Percentiles rank a stretch among this genome's conserved stretches.
These are phyloP conservation scores for Fusarium sambucinum DNA, from an alignment of 2,329 filamentous ascomycete genomes.

Conservation along the genomic window DNA sequence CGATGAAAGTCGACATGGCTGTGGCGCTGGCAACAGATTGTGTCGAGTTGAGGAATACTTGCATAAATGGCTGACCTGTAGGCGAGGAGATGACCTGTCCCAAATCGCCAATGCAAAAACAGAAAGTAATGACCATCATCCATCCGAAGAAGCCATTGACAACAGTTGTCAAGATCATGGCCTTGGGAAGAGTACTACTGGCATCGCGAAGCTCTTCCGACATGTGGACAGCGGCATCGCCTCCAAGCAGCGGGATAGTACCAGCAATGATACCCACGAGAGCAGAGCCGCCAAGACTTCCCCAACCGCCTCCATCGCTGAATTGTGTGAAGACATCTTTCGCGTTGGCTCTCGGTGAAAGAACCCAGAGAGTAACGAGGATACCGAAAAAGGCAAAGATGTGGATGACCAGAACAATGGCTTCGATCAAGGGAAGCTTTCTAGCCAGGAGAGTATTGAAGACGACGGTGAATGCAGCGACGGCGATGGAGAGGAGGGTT, in stretches of 20 bases:
- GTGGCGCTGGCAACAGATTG: conserved; percentile 35
- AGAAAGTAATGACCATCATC: conserved; percentile 44
- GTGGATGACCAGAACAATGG: conserved; percentile 35
- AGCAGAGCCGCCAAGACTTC: conserved; percentile 30
- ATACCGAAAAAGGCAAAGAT: conserved; percentile 43
- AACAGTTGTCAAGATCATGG: conserved; percentile 39
- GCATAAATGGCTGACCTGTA: conserved; percentile 42
- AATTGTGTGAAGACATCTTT: conserved; percentile 37
- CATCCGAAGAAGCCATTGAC: conserved; percentile 42
- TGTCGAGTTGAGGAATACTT: conserved; percentile 42
- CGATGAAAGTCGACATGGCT: conserved; percentile 35
- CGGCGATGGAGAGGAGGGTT: conserved; percentile 29
- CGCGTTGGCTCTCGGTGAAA: conserved; percentile 35
- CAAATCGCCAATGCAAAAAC: conserved; percentile 41
- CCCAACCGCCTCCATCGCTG: conserved; percentile 40
- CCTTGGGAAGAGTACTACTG: conserved; percentile 32
- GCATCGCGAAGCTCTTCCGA: conserved; percentile 41
- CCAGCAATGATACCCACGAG: conserved; percentile 43
- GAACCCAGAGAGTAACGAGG: conserved; percentile 41
- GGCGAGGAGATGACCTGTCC: conserved; percentile 36
- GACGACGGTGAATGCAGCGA: conserved; percentile 31
- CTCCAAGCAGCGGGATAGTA: conserved; percentile 34
- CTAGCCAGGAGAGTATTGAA: conserved; percentile 39
- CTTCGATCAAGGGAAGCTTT: conserved; percentile 36
- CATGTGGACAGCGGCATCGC: conserved; percentile 44